A percentile compares a stretch with the other conserved stretches of the same genome.
phyloP scores from a whole-genome alignment of 2,329 filamentous ascomycete genomes.

The Allantophomopsis cytisporea region DNA sequence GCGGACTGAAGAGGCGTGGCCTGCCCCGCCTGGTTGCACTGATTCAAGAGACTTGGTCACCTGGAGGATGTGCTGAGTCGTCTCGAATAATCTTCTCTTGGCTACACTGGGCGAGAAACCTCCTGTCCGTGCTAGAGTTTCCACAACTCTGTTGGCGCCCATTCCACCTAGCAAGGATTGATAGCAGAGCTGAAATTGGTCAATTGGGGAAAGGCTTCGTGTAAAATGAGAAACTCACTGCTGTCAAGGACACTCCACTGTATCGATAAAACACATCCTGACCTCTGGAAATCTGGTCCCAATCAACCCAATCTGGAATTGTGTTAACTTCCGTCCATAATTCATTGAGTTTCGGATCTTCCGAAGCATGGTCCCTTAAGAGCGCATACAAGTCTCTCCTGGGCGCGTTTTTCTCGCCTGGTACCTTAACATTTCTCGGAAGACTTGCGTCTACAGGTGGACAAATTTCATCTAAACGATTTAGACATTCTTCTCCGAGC shows the following conservation, averaged over 20 bases:
- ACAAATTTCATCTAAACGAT: constrained; percentile 47
- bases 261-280: constrained; percentile 72
- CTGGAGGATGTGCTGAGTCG: constrained; percentile 63
- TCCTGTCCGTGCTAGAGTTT: constrained; percentile 61
- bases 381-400: constrained; percentile 49
- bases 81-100: constrained; percentile 53
- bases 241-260: constrained; percentile 50
- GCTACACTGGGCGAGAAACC: constrained; percentile 59
- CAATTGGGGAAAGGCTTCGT: background rate
- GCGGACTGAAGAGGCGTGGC: constrained; percentile 49
- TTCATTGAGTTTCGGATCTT: constrained; percentile 36
- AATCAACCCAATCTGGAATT: constrained; percentile 64
- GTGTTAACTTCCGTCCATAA: constrained; percentile 57
- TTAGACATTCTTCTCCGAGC: constrained; percentile 51
- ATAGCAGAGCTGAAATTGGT: constrained; percentile 35
- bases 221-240: constrained; percentile 18
- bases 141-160: constrained; percentile 59
- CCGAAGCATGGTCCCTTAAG: constrained; percentile 39
- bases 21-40: constrained; percentile 54
- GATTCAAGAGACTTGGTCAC: constrained; percentile 50
- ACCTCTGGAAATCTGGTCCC: constrained; percentile 59
- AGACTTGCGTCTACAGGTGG: constrained; percentile 21
- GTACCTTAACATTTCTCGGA: constrained; percentile 19
- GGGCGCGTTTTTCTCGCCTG: constrained; percentile 16
- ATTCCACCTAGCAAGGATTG: constrained; percentile 56